These are phyloP conservation scores for Meyerozyma athensensis DNA, from an alignment of 1,139 yeast genomes.

Conservation along the genomic window DNA sequence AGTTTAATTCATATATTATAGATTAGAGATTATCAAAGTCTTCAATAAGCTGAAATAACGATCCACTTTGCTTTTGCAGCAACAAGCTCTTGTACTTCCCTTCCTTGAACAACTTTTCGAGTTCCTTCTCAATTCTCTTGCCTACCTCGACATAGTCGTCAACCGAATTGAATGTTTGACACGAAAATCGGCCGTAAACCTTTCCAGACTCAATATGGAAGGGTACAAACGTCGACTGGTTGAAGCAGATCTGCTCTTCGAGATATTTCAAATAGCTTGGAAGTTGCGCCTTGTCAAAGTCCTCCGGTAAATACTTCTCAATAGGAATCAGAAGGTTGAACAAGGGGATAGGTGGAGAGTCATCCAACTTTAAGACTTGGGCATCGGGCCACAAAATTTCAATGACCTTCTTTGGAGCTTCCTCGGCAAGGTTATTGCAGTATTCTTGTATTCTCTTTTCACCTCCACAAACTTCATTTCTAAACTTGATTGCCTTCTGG, in stretches of 20 bases:
- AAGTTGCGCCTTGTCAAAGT: constrained; percentile 6
- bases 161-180: constrained; percentile 55
- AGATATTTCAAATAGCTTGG: constrained; percentile 9
- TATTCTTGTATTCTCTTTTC: constrained; percentile 49
- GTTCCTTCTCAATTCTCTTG: constrained; percentile 19
- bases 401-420: constrained; percentile 33
- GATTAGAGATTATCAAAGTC: not conserved
- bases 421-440: constrained; percentile 38
- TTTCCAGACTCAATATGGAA: constrained; percentile 36
- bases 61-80: not conserved
- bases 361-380: constrained; percentile 22
- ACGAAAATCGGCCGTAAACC: constrained; percentile 50
- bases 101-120: constrained; percentile 10
- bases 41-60: not conserved
- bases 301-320: constrained; percentile 5
- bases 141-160: constrained; percentile 48
- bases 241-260: constrained; percentile 11
- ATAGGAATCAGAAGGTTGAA: constrained; percentile 44
- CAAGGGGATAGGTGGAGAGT: constrained; percentile 37
- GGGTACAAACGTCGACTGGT: constrained; percentile 45
- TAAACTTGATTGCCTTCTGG: constrained; percentile 43
- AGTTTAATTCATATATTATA: constrained; percentile 9
- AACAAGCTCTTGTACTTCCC: constrained; percentile 1
- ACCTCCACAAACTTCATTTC: constrained; percentile 57
- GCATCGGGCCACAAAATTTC: constrained; percentile 36